Evolutionary conservation across 2,329 filamentous ascomycete genomes (phyloP).

Genomic region (Fusarium sp.): DNA sequence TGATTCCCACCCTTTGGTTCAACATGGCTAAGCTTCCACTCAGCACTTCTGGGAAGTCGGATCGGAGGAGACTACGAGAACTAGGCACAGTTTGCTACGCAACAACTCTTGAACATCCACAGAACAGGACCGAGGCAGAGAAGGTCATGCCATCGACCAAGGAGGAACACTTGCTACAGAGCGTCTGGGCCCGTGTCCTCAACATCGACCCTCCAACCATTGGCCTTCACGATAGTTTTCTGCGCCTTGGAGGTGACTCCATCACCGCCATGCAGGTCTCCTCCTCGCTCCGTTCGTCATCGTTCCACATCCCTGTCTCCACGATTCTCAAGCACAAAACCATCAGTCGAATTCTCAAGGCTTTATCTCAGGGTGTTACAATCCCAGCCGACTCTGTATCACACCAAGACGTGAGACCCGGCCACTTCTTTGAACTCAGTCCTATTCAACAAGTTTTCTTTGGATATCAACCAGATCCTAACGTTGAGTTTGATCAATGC

Average conservation of each 20-base stretch:
- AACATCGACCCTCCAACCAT: not conserved
- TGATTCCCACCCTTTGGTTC: slow-evolving; percentile 11
- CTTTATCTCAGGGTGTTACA: not conserved
- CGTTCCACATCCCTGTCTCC: not conserved
- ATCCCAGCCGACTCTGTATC: too few species aligned
- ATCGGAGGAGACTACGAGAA: slow-evolving; percentile 7
- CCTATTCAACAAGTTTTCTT: slow-evolving; percentile 14
- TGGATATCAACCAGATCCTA: not conserved
- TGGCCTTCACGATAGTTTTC: slow-evolving; percentile 10
- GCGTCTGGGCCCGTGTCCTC: slow-evolving; percentile 4
- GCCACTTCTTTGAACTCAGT: not conserved
- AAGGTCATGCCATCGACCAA: slow-evolving; percentile 5
- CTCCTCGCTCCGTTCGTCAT: not conserved
- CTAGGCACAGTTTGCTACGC: not conserved
- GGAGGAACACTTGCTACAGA: not conserved
- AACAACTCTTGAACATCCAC: too few species aligned
- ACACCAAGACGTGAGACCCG: not conserved
- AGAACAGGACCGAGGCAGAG: too few species aligned
- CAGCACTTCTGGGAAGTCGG: slow-evolving; percentile 9
- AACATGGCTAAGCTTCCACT: slow-evolving; percentile 2
- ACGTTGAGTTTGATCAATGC: slow-evolving; percentile 12
- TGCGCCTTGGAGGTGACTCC: slow-evolving; percentile 16
- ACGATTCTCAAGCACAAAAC: slow-evolving; percentile 11
- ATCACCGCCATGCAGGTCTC: slow-evolving; percentile 14
- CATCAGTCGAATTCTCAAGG: slow-evolving; percentile 3